Percentiles rank a stretch among this genome's conserved stretches.
Conservation (phyloP, 495 filamentous ascomycete genomes). For the Pseudomonodictys pantanalensis region DNA sequence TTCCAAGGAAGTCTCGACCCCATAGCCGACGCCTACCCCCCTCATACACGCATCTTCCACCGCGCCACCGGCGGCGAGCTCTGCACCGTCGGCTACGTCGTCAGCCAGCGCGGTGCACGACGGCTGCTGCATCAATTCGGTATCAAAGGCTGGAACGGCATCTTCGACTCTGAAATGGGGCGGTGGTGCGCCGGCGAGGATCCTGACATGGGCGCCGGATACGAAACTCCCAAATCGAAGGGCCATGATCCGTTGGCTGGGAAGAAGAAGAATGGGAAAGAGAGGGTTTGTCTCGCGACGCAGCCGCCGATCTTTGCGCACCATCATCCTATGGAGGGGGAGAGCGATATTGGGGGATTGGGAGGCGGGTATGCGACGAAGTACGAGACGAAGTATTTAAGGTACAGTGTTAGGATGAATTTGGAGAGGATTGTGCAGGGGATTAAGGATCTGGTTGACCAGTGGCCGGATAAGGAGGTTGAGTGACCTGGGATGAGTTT, state of each 20-base stretch:
- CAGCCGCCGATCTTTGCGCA: conserved; percentile 50
- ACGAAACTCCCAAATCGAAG: not conserved
- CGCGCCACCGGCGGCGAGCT: conserved; percentile 42
- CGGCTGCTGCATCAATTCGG: conserved; percentile 52
- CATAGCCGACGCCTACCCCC: conserved; percentile 13
- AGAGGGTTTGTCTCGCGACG: conserved; percentile 45
- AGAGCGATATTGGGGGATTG: conserved; percentile 47
- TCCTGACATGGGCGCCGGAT: not conserved
- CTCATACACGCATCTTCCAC: conserved; percentile 29
- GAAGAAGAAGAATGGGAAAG: conserved; percentile 11
- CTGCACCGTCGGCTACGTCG: conserved; percentile 28
- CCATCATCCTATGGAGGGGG: conserved; percentile 44
- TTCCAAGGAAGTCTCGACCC: conserved; percentile 26
- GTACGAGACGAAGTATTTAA: conserved; percentile 47
- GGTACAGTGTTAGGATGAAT: conserved; percentile 53
- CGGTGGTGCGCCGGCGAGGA: conserved; percentile 44
- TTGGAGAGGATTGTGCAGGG: conserved; percentile 34
- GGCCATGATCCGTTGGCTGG: conserved; percentile 17
- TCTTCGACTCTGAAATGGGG: conserved; percentile 53
- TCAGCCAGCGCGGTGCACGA: conserved; percentile 34
- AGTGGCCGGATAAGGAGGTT: conserved; percentile 26
- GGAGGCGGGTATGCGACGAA: conserved; percentile 40
- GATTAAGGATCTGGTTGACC: conserved; percentile 18
- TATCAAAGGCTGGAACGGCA: conserved; percentile 42
- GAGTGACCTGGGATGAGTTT: too few relatives aligned